Evolutionary conservation across 116 monocot genomes (phyloP).

Genomic region (Posidonia oceanica): DNA sequence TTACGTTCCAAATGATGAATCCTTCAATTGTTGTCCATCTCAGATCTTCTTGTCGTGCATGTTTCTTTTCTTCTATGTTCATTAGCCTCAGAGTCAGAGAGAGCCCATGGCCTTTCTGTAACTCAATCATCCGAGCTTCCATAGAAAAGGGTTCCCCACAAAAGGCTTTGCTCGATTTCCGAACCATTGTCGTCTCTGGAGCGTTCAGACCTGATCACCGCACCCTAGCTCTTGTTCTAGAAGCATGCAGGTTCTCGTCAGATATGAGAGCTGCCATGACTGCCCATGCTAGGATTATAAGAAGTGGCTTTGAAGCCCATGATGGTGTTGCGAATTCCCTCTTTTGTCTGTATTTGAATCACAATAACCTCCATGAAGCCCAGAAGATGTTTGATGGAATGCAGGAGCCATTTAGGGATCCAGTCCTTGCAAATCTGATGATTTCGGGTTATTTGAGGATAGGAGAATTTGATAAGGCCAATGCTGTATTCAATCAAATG

Average conservation of each 20-base stretch:
- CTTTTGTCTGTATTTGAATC: slow-evolving; percentile 15
- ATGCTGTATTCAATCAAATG: slow-evolving; percentile 23
- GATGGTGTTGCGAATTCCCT: slow-evolving; percentile 8
- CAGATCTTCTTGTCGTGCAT: neutral
- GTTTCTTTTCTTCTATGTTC: neutral
- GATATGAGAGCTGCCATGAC: neutral
- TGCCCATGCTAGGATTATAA: slow-evolving; percentile 22
- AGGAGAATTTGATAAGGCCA: slow-evolving; percentile 16
- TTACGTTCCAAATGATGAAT: neutral
- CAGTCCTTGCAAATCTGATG: slow-evolving; percentile 29
- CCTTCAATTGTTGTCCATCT: neutral
- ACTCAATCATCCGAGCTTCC: slow-evolving; percentile 33
- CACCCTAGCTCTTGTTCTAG: slow-evolving; percentile 23
- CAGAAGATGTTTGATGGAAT: slow-evolving; percentile 22
- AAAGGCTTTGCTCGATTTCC: slow-evolving; percentile 21
- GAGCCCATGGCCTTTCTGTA: slow-evolving; percentile 11
- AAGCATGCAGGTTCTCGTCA: slow-evolving; percentile 12
- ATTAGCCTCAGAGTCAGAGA: neutral
- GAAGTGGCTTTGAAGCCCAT: slow-evolving; percentile 11
- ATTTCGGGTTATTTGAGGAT: slow-evolving; percentile 13
- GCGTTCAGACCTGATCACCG: slow-evolving; percentile 24
- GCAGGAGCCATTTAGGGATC: slow-evolving; percentile 7
- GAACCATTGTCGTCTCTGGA: slow-evolving; percentile 10
- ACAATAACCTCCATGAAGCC: slow-evolving; percentile 16
- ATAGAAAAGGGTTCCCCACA: slow-evolving; percentile 36